phyloP scores from a whole-genome alignment of 208 protist genomes.

The Acanthamoeba royreba region DNA sequence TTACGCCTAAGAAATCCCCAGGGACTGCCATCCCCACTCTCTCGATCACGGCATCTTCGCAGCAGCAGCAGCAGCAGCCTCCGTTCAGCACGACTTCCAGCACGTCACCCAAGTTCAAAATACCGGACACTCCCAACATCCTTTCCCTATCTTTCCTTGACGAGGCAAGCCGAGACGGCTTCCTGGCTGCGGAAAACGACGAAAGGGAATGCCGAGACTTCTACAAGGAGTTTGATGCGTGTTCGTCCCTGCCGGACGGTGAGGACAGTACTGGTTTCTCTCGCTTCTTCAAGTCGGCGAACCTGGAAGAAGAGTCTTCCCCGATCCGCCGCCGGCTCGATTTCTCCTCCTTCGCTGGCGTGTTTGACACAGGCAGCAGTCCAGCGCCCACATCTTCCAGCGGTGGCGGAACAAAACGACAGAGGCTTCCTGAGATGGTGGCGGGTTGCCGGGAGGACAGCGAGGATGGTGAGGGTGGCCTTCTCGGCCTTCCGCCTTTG shows the following conservation, averaged over 20 bases:
- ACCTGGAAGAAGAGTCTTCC: neutral
- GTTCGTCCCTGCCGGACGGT: neutral
- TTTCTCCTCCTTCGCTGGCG: neutral
- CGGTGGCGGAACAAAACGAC: neutral
- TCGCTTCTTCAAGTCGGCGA: neutral
- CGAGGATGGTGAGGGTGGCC: neutral
- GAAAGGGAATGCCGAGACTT: slow-evolving; percentile 19
- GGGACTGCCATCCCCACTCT: neutral
- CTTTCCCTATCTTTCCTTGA: neutral
- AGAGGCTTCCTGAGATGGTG: neutral
- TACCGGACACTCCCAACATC: slow-evolving; percentile 10
- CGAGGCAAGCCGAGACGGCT: slow-evolving; percentile 7
- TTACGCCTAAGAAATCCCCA: neutral
- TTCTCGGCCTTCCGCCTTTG: too few relatives aligned
- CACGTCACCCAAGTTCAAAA: neutral
- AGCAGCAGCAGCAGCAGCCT: too few relatives aligned
- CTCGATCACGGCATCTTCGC: neutral
- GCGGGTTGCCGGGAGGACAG: neutral
- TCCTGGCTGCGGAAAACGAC: neutral
- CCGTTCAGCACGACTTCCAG: too few relatives aligned
- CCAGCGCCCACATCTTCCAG: neutral
- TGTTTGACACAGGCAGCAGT: too few relatives aligned
- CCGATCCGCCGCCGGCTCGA: neutral
- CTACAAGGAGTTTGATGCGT: slow-evolving; percentile 27
- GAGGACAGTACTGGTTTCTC: neutral